phyloP scores from a whole-genome alignment of 2,329 filamentous ascomycete species.

The Apiospora koreana region DNA sequence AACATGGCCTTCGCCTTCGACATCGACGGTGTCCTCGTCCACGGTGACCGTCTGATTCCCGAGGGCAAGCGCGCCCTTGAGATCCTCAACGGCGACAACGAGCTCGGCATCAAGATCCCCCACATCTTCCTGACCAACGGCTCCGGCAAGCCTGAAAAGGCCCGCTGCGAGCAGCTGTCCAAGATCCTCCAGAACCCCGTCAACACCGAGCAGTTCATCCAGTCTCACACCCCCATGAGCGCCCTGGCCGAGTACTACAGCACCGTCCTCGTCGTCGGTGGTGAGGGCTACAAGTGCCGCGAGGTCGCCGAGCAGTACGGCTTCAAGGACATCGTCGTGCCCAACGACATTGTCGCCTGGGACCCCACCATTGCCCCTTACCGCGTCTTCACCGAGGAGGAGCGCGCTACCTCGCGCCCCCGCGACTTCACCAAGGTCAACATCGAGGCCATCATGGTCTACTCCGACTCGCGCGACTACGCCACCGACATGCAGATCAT shows the following conservation, averaged over 20 bases:
- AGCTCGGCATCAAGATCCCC: slow-evolving; percentile 76
- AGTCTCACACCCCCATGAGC: slow-evolving; percentile 77
- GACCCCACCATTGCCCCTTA: slow-evolving; percentile 70
- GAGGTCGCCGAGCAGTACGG: slow-evolving; percentile 73
- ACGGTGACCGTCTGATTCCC: slow-evolving; percentile 70
- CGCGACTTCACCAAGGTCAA: slow-evolving; percentile 72
- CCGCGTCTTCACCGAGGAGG: slow-evolving; percentile 66
- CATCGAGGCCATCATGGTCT: slow-evolving; percentile 75
- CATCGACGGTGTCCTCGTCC: slow-evolving; percentile 75
- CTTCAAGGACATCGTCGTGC: slow-evolving; percentile 72
- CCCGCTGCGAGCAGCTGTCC: slow-evolving; percentile 66
- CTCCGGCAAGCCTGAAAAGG: slow-evolving; percentile 68
- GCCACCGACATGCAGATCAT: slow-evolving; percentile 77
- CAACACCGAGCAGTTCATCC: slow-evolving; percentile 73
- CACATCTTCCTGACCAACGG: slow-evolving; percentile 77
- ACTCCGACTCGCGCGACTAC: slow-evolving; percentile 74
- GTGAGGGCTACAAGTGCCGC: slow-evolving; percentile 73
- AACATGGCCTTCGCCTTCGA: slow-evolving; percentile 84
- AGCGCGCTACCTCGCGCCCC: slow-evolving; percentile 66
- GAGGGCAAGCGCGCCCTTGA: slow-evolving; percentile 66
- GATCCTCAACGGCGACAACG: slow-evolving; percentile 74
- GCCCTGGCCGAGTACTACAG: slow-evolving; percentile 75
- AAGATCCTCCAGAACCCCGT: slow-evolving; percentile 67
- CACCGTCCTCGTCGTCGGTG: slow-evolving; percentile 74
- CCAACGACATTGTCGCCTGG: slow-evolving; percentile 73